A percentile compares a stretch with the other conserved stretches of the same genome.
These are phyloP conservation scores for Austroboletus eburneus DNA, from an alignment of 768 basidiomycete species.

Conservation along the genomic window DNA sequence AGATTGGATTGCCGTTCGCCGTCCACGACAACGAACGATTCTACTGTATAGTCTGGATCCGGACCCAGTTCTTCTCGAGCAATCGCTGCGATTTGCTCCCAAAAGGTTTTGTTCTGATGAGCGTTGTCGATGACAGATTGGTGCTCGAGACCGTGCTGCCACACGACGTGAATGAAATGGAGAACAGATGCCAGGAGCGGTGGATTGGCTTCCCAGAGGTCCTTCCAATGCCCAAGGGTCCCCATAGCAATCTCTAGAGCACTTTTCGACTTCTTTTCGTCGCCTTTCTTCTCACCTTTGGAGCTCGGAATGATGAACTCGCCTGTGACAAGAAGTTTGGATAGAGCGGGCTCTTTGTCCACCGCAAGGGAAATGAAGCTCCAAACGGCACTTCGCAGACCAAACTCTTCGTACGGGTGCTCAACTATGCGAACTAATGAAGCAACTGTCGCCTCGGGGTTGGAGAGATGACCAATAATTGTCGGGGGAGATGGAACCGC, in stretches of 20 bases:
- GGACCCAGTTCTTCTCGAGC: constrained; percentile 70
- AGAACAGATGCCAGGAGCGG: constrained; percentile 70
- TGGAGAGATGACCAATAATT: constrained; percentile 72
- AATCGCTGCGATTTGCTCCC: constrained; percentile 63
- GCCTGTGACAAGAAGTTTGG: constrained; percentile 73
- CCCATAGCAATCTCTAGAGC: constrained; percentile 67
- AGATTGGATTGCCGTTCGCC: constrained; percentile 44
- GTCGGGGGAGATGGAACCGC: constrained; percentile 62
- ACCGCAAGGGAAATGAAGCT: constrained; percentile 76
- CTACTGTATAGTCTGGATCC: constrained; percentile 60
- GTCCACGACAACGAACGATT: constrained; percentile 39
- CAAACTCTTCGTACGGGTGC: constrained; percentile 75
- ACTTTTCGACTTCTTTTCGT: constrained; percentile 39
- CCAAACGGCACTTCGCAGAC: constrained; percentile 76
- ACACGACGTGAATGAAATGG: constrained; percentile 70
- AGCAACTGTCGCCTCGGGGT: constrained; percentile 67
- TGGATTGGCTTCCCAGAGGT: constrained; percentile 74
- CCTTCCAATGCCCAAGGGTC: constrained; percentile 65
- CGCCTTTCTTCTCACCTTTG: constrained; percentile 35
- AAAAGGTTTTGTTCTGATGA: constrained; percentile 58
- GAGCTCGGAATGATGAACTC: constrained; percentile 50
- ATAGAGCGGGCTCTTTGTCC: constrained; percentile 82
- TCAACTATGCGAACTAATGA: constrained; percentile 67
- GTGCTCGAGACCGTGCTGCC: constrained; percentile 80
- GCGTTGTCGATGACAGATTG: constrained; percentile 51